Evolutionary conservation across 345 rosid genomes (phyloP).

Genomic region (Acer negundo): DNA sequence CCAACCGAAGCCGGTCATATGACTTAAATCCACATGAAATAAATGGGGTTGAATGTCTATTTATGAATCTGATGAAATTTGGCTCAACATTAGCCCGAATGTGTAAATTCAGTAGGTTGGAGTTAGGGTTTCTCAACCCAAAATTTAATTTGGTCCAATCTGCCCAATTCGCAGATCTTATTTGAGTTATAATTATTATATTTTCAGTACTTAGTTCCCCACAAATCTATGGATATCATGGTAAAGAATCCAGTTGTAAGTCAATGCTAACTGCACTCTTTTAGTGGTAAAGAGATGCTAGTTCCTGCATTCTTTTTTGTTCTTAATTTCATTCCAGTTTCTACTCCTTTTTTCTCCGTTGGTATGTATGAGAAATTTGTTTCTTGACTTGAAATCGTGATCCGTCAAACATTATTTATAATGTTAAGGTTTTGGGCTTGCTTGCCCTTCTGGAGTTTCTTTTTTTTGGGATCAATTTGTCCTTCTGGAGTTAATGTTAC

Average conservation of each 20-base stretch:
- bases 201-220: not conserved
- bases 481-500: conserved; percentile 28
- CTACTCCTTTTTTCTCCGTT: not conserved
- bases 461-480: not conserved
- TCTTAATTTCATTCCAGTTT: not conserved
- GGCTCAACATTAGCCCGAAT: not conserved
- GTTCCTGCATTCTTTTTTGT: not conserved
- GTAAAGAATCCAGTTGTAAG: not conserved
- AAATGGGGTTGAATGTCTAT: conserved; percentile 3
- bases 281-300: not conserved
- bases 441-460: conserved; percentile 18
- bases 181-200: not conserved
- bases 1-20: not conserved
- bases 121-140: not conserved
- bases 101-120: not conserved
- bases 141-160: not conserved
- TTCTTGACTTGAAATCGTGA: not conserved
- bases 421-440: conserved; percentile 3
- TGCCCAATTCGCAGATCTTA: not conserved
- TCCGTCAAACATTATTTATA: not conserved
- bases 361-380: not conserved
- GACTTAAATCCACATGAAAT: not conserved
- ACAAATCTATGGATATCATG: not conserved
- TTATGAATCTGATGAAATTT: not conserved
- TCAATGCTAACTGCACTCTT: not conserved